Evolutionary conservation across 108 stramenopile species (phyloP).

Genomic region (Aurantiochytrium sp.): DNA sequence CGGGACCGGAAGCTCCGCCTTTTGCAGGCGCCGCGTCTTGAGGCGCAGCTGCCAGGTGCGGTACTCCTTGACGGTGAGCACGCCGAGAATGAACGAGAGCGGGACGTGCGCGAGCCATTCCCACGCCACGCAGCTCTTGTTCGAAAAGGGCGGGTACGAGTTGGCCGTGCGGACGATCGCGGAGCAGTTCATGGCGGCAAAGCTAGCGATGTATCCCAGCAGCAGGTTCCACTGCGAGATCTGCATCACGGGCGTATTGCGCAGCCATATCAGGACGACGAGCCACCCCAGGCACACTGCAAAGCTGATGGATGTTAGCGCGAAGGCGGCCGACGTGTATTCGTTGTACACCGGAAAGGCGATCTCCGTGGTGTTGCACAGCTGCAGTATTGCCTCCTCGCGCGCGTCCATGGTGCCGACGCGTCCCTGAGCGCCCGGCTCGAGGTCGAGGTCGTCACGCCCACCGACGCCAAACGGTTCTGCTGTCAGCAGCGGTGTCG

Average conservation of each 20-base stretch:
- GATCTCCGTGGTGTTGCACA: neutral
- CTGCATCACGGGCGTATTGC: neutral
- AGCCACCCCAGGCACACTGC: neutral
- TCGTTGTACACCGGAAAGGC: neutral
- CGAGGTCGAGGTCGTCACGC: too few species aligned
- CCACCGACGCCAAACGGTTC: too few species aligned
- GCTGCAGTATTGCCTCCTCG: neutral
- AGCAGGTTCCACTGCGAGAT: neutral
- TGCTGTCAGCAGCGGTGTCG: too few species aligned
- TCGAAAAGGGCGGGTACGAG: neutral
- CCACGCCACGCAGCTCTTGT: neutral
- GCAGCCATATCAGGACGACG: neutral
- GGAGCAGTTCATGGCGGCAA: neutral
- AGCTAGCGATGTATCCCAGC: neutral
- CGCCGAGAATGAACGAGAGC: neutral
- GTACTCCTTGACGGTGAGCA: constrained; percentile 23
- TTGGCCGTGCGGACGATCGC: neutral
- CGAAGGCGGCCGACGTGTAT: neutral
- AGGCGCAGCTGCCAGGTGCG: neutral
- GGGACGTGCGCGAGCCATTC: neutral
- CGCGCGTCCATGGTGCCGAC: too few species aligned
- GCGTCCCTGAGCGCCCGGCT: too few species aligned
- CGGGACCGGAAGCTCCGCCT: neutral
- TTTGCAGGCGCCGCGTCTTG: neutral
- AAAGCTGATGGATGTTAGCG: neutral